Evolutionary conservation across 805 yeast species (phyloP).

Genomic region (Lachancea lanzarotensis): DNA sequence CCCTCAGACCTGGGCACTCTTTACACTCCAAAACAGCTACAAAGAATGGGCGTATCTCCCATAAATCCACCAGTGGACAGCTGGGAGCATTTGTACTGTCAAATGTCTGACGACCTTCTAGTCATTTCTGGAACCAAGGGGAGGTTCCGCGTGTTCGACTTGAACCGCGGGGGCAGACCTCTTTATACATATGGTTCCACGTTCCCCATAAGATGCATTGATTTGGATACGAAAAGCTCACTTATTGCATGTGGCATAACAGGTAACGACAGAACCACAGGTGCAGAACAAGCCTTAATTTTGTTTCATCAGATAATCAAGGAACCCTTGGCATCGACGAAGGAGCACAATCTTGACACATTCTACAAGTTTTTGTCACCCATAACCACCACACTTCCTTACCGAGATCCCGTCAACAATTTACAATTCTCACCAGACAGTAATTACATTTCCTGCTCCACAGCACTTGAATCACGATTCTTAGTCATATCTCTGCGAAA

Average conservation of each 20-base stretch:
- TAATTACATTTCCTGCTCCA: constrained; percentile 62
- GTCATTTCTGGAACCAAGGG: constrained; percentile 71
- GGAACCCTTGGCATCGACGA: constrained; percentile 8
- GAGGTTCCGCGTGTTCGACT: constrained; percentile 56
- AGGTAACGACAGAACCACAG: constrained; percentile 63
- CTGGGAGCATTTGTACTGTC: constrained; percentile 61
- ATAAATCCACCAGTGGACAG: neutral
- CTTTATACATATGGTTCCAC: constrained; percentile 62
- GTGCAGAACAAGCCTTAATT: constrained; percentile 70
- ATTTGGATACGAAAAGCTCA: constrained; percentile 57
- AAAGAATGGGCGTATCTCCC: constrained; percentile 3
- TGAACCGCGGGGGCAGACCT: constrained; percentile 50
- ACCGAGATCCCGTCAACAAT: constrained; percentile 75
- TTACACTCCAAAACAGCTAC: constrained; percentile 12
- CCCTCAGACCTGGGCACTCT: constrained; percentile 16
- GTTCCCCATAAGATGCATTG: constrained; percentile 74
- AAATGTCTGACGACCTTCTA: constrained; percentile 49
- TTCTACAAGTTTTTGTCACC: constrained; percentile 41
- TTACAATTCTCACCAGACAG: constrained; percentile 70
- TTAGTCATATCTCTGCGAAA: constrained; percentile 64
- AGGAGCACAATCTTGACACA: constrained; percentile 13
- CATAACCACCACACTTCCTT: constrained; percentile 73
- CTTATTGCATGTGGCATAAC: constrained; percentile 76
- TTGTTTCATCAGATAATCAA: constrained; percentile 43
- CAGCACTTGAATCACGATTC: constrained; percentile 65